Evolutionary conservation across 768 basidiomycete genomes (phyloP), one percentile per base, ranked within the genome.

Genomic region (Suillus alpinus): DNA sequence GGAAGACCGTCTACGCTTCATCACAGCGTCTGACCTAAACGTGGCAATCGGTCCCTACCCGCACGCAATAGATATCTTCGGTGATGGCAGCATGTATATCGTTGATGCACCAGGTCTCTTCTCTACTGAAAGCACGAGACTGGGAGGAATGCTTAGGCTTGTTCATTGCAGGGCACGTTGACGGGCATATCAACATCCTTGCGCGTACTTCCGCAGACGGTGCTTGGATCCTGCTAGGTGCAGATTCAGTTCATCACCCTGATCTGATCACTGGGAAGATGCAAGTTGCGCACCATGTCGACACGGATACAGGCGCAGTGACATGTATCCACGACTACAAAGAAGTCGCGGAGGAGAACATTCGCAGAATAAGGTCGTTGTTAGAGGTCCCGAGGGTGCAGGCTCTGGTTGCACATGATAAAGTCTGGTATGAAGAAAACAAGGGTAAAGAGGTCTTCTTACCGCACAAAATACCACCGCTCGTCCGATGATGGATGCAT

Each of bases 71-170:
- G 83, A 86, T 68, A 79, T 76, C 65, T 83, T 78, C 65, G 77
- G 77, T 23, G 84, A 87, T 65, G 85, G 83, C 1, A 81, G 80
- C 62, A 67, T 83, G n/a, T 85, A 82, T 66, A 75, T 86, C 64
- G 66, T 85, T 59, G 81, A 85, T 63, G 78, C 83, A 2, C 75
- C 82, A 0, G 83, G 60, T 59, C 26, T 4, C 10, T 9, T 49
- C 12, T 59, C 14, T 26, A 5, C 14, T 12, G n/a, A 6, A 44
- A 20, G n/a, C 43, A 23, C 4, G 6, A 14, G 12, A 36, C n/a
- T 36, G n/a, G n/a, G 3, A n/a, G 4, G 20, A 13, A 34, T 6
- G 14, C 51, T 36, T 20, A 52, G 3, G 34, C 32, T 36, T 52
- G n/a, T 36, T 13, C 20, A 5, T 36, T 51, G 16, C 39, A 61